Conservation (phyloP, 305 asterid species). For the Fraxinus greggii region DNA sequence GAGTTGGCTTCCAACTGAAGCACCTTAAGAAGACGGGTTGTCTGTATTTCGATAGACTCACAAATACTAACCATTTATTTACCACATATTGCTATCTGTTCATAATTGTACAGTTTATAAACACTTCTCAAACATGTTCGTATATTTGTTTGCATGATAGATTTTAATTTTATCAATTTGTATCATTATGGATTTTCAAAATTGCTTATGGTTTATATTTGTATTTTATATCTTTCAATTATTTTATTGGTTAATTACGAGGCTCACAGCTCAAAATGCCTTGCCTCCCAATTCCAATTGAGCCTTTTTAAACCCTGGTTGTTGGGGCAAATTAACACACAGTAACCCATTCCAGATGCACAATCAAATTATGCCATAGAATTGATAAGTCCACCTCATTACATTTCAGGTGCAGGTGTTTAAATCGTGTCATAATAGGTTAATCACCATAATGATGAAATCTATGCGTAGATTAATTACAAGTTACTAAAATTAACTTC, state of each 20-base stretch:
- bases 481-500: neutral
- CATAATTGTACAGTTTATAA: too few relatives aligned
- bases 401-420: neutral
- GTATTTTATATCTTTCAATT: neutral
- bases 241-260: neutral
- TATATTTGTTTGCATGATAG: neutral
- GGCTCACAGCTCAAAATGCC: neutral
- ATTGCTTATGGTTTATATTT: neutral
- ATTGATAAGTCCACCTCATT: neutral
- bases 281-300: neutral
- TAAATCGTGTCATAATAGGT: neutral
- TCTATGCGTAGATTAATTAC: neutral
- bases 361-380: neutral
- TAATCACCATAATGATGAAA: neutral
- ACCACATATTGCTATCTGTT: neutral
- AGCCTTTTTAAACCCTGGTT: neutral
- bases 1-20: too few relatives aligned
- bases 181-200: neutral
- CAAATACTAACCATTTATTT: neutral
- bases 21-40: too few relatives aligned
- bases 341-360: neutral
- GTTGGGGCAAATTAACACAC: neutral
- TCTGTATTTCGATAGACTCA: neutral
- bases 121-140: neutral
- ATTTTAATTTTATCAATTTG: neutral